A percentile compares a stretch with the other conserved stretches of the same genome.
Conservation (phyloP, 2,329 filamentous ascomycete genomes). For the Fusarium sp. region DNA sequence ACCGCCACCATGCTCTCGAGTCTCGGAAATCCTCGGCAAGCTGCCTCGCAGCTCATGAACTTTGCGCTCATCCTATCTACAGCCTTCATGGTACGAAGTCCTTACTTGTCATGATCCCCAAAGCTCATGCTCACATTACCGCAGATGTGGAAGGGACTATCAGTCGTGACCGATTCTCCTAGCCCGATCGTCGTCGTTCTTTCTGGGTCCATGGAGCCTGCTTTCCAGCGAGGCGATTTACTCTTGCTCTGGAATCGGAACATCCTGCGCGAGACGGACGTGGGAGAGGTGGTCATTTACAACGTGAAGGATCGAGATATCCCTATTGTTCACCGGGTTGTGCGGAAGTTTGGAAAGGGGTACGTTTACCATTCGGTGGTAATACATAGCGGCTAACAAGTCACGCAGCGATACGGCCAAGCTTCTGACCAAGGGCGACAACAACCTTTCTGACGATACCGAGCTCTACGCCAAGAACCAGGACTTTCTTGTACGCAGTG, state of each 20-base stretch:
- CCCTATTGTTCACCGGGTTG: conserved; percentile 93
- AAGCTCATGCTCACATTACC: conserved; percentile 6
- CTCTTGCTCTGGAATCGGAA: conserved; percentile 81
- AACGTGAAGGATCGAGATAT: conserved; percentile 95
- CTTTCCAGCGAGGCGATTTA: conserved; percentile 80
- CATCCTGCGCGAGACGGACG: conserved; percentile 61
- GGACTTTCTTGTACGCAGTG: conserved; percentile 83
- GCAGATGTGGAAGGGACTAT: conserved; percentile 87
- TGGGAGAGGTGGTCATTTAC: conserved; percentile 69
- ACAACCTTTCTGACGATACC: conserved; percentile 92
- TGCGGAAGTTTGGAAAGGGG: conserved; percentile 75
- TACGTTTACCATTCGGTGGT: conserved; percentile 44
- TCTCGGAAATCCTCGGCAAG: conserved; percentile 80
- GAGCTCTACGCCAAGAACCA: conserved; percentile 86
- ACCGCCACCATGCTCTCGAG: conserved; percentile 67
- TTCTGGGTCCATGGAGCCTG: conserved; percentile 84
- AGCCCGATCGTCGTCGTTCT: conserved; percentile 86
- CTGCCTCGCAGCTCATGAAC: conserved; percentile 84
- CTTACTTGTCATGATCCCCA: background rate
- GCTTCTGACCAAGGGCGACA: conserved; percentile 96
- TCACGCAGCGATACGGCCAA: conserved; percentile 62
- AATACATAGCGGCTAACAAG: conserved; percentile 9
- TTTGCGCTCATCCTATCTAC: conserved; percentile 90
- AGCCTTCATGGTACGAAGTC: conserved; percentile 77
- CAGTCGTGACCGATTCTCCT: conserved; percentile 77